These are phyloP conservation scores for Paecilomyces formosus DNA, from an alignment of 2,329 filamentous ascomycete species.

Conservation along the genomic window DNA sequence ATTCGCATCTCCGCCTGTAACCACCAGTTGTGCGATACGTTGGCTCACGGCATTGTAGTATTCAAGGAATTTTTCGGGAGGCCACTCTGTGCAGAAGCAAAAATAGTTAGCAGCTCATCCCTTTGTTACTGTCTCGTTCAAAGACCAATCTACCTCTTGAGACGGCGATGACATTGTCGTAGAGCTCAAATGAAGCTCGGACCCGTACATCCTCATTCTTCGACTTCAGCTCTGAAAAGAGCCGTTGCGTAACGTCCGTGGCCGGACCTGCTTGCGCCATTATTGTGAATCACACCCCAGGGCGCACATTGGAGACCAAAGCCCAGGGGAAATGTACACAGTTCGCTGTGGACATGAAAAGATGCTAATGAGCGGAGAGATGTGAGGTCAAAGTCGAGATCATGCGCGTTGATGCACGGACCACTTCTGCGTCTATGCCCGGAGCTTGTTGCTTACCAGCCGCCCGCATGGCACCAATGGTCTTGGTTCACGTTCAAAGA, in stretches of 20 bases:
- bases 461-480: background rate
- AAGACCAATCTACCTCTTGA: conserved; percentile 33
- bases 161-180: conserved; percentile 38
- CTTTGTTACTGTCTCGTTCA: conserved; percentile 1
- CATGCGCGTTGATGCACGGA: conserved; percentile 14
- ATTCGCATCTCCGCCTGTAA: conserved; percentile 75
- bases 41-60: conserved; percentile 61
- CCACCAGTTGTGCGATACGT: conserved; percentile 65
- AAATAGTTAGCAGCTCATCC: background rate
- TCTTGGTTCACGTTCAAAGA: background rate
- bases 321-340: background rate
- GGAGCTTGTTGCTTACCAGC: background rate
- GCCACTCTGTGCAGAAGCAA: conserved; percentile 53
- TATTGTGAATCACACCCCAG: conserved; percentile 27
- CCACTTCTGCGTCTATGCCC: conserved; percentile 10
- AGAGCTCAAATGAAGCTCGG: conserved; percentile 42
- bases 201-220: conserved; percentile 45
- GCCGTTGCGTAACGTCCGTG: conserved; percentile 46
- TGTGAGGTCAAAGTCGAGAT: conserved; percentile 16
- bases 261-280: conserved; percentile 42
- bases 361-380: conserved; percentile 13
- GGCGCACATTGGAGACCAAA: conserved; percentile 31
- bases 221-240: conserved; percentile 51
- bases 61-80: conserved; percentile 67
- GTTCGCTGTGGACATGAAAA: conserved; percentile 19